A percentile compares a stretch with the other conserved stretches of the same genome.
These are phyloP conservation scores for Fusarium duplospermum DNA, from an alignment of 2,329 filamentous ascomycete species.

Conservation along the genomic window DNA sequence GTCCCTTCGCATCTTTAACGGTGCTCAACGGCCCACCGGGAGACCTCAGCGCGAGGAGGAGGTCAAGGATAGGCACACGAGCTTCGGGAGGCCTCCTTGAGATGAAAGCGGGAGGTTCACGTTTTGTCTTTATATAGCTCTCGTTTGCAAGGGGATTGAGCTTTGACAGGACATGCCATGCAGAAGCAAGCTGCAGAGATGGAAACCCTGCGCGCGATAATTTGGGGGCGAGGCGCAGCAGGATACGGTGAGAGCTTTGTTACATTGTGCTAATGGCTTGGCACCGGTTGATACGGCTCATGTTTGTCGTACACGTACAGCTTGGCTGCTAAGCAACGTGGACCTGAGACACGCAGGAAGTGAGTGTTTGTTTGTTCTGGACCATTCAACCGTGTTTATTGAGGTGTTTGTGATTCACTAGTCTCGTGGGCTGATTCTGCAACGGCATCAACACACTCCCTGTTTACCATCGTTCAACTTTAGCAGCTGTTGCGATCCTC, in stretches of 20 bases:
- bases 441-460: neutral
- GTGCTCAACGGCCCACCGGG: neutral
- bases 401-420: neutral
- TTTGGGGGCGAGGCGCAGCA: slow-evolving; percentile 1
- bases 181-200: neutral
- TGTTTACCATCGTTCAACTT: neutral
- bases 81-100: neutral
- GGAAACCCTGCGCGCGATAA: neutral
- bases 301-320: neutral
- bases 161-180: neutral
- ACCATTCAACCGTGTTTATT: neutral
- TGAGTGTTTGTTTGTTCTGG: neutral
- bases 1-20: neutral
- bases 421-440: neutral
- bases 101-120: neutral
- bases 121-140: neutral
- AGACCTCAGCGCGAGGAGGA: neutral
- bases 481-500: slow-evolving; percentile 48
- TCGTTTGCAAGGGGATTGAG: neutral
- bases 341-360: neutral
- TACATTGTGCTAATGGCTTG: neutral
- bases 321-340: neutral
- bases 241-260: neutral
- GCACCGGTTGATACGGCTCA: neutral
- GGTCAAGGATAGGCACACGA: neutral